Percentiles rank a stretch among this genome's conserved stretches.
phyloP scores from a whole-genome alignment of 2,329 filamentous ascomycete species.

The Sporothrix variecibatus region DNA sequence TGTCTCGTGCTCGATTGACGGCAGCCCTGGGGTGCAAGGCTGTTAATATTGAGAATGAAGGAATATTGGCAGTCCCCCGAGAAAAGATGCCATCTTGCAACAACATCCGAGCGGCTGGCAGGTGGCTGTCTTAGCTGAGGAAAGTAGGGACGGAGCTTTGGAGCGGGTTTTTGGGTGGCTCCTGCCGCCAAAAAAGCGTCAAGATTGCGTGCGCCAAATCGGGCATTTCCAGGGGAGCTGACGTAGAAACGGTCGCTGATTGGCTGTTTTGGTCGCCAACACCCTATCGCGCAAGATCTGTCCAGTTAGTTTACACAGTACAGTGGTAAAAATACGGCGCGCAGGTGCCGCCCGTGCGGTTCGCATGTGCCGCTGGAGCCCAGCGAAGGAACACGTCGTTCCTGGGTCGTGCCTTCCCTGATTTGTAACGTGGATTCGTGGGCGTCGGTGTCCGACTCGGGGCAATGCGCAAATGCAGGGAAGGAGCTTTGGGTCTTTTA shows the following conservation, averaged over 20 bases:
- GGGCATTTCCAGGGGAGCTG: constrained; percentile 4
- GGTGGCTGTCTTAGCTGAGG: not conserved
- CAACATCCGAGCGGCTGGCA: constrained; percentile 14
- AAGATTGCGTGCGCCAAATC: constrained; percentile 2
- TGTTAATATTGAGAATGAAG: not conserved
- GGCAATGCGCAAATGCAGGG: not conserved
- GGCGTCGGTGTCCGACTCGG: constrained; percentile 12
- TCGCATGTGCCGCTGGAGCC: not conserved
- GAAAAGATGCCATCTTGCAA: constrained; percentile 23
- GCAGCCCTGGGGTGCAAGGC: not conserved
- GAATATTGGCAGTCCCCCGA: not conserved
- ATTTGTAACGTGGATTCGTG: not conserved
- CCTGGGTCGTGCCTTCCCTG: not conserved
- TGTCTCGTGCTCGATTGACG: not conserved
- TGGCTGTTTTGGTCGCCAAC: not conserved
- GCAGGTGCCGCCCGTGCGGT: not conserved
- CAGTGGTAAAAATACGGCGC: not conserved
- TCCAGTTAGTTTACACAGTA: not conserved
- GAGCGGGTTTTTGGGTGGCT: not conserved
- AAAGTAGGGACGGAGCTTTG: not conserved
- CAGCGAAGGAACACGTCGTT: not conserved
- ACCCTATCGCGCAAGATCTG: not conserved
- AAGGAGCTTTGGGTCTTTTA: not conserved
- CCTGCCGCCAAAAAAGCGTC: not conserved
- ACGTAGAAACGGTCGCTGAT: constrained; percentile 8